Evolutionary conservation across 306 rosid species (phyloP).

Genomic region (Acacia confusa): DNA sequence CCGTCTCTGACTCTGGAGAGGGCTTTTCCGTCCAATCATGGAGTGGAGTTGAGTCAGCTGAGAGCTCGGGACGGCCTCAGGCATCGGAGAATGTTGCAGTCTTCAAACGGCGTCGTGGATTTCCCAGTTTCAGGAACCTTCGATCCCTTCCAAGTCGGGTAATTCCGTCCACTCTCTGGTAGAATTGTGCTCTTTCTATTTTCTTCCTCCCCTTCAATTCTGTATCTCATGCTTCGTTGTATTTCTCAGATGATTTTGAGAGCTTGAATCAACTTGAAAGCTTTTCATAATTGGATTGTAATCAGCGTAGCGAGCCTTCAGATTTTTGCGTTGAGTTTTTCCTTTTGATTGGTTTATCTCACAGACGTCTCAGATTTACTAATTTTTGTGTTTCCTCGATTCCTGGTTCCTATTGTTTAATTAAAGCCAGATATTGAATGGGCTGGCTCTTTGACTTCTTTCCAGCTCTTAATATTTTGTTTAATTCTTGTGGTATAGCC

Average conservation of each 20-base stretch:
- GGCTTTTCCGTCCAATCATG: slow-evolving; percentile 72
- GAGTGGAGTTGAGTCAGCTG: slow-evolving; percentile 68
- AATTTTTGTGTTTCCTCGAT: not conserved
- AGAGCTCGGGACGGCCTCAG: slow-evolving; percentile 66
- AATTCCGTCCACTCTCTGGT: slow-evolving; percentile 17
- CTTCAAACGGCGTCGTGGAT: slow-evolving; percentile 66
- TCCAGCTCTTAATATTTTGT: not conserved
- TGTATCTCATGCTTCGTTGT: slow-evolving; percentile 2
- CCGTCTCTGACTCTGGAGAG: slow-evolving; percentile 65
- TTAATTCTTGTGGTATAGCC: not conserved
- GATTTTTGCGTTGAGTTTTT: not conserved
- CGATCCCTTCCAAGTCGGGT: slow-evolving; percentile 92
- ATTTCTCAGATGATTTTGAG: slow-evolving; percentile 4
- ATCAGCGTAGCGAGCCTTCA: slow-evolving; percentile 1
- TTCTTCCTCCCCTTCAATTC: not conserved
- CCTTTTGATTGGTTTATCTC: slow-evolving; percentile 15
- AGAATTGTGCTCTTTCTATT: not conserved
- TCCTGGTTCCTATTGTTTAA: not conserved
- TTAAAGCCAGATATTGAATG: slow-evolving; percentile 9
- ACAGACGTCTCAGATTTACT: not conserved
- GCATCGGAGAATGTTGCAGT: slow-evolving; percentile 80
- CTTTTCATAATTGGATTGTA: slow-evolving; percentile 23
- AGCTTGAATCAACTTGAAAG: slow-evolving; percentile 11
- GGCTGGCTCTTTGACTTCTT: slow-evolving; percentile 2
- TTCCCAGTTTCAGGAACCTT: slow-evolving; percentile 70